Evolutionary conservation across 176 grass and related monocot species (phyloP), one percentile per base, ranked within the genome.

Genomic region (Juncus inflexus): DNA sequence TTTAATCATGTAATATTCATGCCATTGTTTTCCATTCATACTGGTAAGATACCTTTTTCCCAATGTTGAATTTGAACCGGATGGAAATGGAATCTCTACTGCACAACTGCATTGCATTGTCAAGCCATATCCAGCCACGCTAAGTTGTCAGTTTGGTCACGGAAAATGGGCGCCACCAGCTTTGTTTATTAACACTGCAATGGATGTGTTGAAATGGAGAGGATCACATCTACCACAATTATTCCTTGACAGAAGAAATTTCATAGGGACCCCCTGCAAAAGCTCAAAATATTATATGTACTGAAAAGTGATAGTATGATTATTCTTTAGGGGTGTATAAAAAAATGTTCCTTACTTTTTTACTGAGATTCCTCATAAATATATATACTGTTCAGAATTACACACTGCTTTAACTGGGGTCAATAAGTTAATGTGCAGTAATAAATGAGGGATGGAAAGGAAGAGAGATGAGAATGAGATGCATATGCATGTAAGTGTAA

Each of bases 91-190:
- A 57, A 47, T 47, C 43, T 47, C 43, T 47, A 28, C 43, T 47
- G 4, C 43, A 54, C 49, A 56, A 50, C 52, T 69, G 66, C 36
- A 37, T 16, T 35, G 39, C 12, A 53, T 67, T 70, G 15, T 7
- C 28, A 19, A 55, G 36, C 4, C 67, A 58, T 70, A 70, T 43
- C 51, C 52, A 4, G 67, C 52, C 67, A 43, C 67, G 52, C 50
- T 47, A 9, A 6, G 2, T 47, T 47, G 43, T 47, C 43, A 47
- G 43, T 47, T 6, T 47, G 43, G 43, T 9, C 4, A 47, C 43
- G 43, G 9, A 47, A 47, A 5, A 47, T 9, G 9, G 43, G 43
- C 4, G 37, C 40, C 50, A 37, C 49, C 67, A 70, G 38, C 38
- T 69, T 41, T 39, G 5, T 51, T 51, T 40, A 37, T 9, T 53